Percentiles rank a stretch among this genome's conserved stretches.
phyloP scores from a whole-genome alignment of 371 early-diverging fungal species.

The Apophysomyces ossiformis region DNA sequence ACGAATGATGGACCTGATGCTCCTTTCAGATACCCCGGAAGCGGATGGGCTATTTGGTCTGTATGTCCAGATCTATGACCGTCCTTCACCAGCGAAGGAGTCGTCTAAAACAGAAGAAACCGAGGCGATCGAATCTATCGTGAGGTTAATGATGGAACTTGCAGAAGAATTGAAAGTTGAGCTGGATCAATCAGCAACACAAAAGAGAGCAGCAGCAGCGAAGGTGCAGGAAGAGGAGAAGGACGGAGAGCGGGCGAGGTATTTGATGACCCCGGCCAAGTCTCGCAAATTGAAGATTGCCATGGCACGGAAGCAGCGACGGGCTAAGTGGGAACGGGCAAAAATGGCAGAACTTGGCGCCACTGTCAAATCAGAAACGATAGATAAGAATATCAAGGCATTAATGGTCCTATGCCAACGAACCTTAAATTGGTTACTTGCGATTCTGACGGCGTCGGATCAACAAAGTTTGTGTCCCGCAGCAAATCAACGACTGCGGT shows the following conservation, averaged over 20 bases:
- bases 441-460: constrained; percentile 14
- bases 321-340: not conserved
- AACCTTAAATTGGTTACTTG: constrained; percentile 23
- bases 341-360: not conserved
- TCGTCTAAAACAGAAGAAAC: constrained; percentile 8
- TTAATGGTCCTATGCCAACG: constrained; percentile 26
- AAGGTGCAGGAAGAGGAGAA: constrained; percentile 2
- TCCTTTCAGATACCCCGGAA: constrained; percentile 42
- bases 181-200: not conserved
- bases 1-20: constrained; percentile 40
- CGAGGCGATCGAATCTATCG: constrained; percentile 7
- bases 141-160: constrained; percentile 28
- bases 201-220: not conserved
- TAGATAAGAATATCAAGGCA: constrained; percentile 15
- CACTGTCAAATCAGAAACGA: not conserved
- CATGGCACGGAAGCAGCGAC: not conserved
- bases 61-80: constrained; percentile 18
- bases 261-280: not conserved
- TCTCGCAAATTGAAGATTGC: not conserved
- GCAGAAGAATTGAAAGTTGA: constrained; percentile 30
- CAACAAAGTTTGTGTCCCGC: constrained; percentile 11
- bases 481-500: constrained; percentile 22
- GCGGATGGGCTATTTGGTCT: constrained; percentile 39
- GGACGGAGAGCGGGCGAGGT: not conserved
- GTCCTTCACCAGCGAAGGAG: not conserved